phyloP scores from a whole-genome alignment of 2,329 filamentous ascomycete species.

The Thielaviopsis punctulata region DNA sequence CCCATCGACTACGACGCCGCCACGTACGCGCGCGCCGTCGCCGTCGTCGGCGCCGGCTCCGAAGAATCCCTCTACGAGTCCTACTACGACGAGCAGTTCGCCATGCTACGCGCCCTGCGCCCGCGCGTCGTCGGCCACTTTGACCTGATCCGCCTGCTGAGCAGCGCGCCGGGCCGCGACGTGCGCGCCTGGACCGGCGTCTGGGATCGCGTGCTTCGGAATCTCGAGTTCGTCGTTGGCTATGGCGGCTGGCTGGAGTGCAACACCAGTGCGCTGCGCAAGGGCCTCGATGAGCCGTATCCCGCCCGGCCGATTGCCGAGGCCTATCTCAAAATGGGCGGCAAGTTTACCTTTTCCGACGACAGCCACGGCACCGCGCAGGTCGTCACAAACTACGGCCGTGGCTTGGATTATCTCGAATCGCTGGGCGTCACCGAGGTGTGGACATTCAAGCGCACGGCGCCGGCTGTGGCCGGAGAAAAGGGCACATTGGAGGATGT shows the following conservation, averaged over 20 bases:
- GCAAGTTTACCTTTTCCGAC: conserved; percentile 79
- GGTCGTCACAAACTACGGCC: conserved; percentile 67
- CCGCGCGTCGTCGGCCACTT: conserved; percentile 85
- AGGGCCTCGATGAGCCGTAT: conserved; percentile 83
- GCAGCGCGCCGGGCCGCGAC: conserved; percentile 46
- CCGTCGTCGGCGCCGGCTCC: conserved; percentile 24
- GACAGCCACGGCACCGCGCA: conserved; percentile 85
- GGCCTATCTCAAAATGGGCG: conserved; percentile 53
- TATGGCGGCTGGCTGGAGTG: conserved; percentile 79
- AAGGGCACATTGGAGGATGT: conserved; percentile 26
- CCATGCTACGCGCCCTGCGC: conserved; percentile 54
- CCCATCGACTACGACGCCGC: conserved; percentile 74
- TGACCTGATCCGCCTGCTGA: conserved; percentile 73
- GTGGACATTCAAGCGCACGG: conserved; percentile 33
- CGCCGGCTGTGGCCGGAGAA: conserved; percentile 15
- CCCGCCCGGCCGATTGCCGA: conserved; percentile 63
- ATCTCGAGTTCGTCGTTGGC: conserved; percentile 49
- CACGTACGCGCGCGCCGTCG: conserved; percentile 48
- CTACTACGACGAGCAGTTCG: conserved; percentile 77
- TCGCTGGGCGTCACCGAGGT: conserved; percentile 46
- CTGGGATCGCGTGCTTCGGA: conserved; percentile 59
- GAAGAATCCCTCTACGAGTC: conserved; percentile 62
- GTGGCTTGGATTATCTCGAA: conserved; percentile 53
- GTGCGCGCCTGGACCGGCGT: conserved; percentile 42
- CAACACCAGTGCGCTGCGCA: conserved; percentile 73